Evolutionary conservation across 352 stramenopile species (phyloP).

Genomic region (Globisporangium megalacanthum): DNA sequence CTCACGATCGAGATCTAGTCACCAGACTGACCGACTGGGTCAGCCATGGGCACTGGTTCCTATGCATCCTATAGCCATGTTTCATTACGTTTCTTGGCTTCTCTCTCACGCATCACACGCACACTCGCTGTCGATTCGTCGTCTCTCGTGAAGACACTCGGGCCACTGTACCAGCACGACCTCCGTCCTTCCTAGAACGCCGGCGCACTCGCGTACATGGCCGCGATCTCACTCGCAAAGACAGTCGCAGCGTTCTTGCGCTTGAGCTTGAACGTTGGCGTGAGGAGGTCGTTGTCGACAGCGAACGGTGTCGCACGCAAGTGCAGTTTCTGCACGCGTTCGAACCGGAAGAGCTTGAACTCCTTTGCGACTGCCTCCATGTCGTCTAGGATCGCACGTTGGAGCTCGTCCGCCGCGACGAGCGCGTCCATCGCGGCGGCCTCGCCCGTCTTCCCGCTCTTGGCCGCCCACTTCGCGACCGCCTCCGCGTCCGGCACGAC

Average conservation of each 20-base stretch:
- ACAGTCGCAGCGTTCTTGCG: slow-evolving; percentile 47
- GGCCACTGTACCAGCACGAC: no score
- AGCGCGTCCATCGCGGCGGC: slow-evolving; percentile 28
- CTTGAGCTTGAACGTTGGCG: slow-evolving; percentile 96
- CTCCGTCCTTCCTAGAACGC: no score
- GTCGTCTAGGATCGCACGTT: slow-evolving; percentile 66
- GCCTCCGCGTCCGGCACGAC: slow-evolving; percentile 81
- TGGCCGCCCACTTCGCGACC: slow-evolving; percentile 42
- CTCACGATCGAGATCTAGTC: not conserved
- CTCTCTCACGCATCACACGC: no score
- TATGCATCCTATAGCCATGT: not conserved
- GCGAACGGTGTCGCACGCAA: slow-evolving; percentile 83
- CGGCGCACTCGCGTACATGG: slow-evolving; percentile 36
- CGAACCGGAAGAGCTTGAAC: slow-evolving; percentile 86
- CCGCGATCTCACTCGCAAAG: slow-evolving; percentile 43
- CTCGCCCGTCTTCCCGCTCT: slow-evolving; percentile 22
- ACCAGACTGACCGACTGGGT: not conserved
- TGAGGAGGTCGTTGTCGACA: slow-evolving; percentile 89
- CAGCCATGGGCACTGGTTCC: not conserved
- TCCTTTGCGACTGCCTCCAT: slow-evolving; percentile 52
- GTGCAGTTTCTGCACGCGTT: slow-evolving; percentile 88
- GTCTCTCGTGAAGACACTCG: no score
- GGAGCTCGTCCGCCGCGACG: slow-evolving; percentile 36
- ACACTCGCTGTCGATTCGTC: no score
- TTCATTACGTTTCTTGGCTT: not conserved